These are phyloP conservation scores for Candida glaebosa DNA, from an alignment of 805 yeast species.

Conservation along the genomic window DNA sequence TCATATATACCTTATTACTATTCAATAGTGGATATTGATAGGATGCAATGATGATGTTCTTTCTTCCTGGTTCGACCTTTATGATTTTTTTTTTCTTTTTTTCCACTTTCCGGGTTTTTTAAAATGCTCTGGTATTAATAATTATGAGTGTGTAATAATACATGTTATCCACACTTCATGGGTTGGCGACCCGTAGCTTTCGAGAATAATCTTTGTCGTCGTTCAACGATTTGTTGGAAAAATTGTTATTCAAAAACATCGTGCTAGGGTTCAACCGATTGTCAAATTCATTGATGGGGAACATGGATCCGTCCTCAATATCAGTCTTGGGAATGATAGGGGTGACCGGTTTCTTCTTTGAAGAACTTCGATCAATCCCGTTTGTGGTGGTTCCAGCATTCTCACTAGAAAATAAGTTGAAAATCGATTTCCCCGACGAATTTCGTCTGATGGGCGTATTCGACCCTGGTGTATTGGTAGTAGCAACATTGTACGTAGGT, in stretches of 20 bases:
- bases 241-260: slow-evolving; percentile 23
- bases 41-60: not conserved
- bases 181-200: slow-evolving; percentile 27
- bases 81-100: not conserved
- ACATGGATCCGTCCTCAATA: slow-evolving; percentile 23
- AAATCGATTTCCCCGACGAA: slow-evolving; percentile 32
- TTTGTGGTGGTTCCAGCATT: slow-evolving; percentile 11
- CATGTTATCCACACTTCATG: too few relatives aligned
- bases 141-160: too few relatives aligned
- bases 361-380: slow-evolving; percentile 24
- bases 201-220: slow-evolving; percentile 36
- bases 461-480: slow-evolving; percentile 6
- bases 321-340: slow-evolving; percentile 5
- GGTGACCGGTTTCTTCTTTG: slow-evolving; percentile 25
- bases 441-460: slow-evolving; percentile 24
- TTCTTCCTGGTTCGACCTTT: not conserved
- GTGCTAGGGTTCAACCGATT: slow-evolving; percentile 20
- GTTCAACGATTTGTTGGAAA: slow-evolving; percentile 26
- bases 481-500: slow-evolving; percentile 7
- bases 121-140: not conserved
- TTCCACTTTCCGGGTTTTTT: not conserved
- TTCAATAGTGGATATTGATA: not conserved
- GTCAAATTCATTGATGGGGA: slow-evolving; percentile 32
- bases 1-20: not conserved
- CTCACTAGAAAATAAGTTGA: slow-evolving; percentile 20